Evolutionary conservation across 2,329 filamentous ascomycete genomes (phyloP), one percentile per base, ranked within the genome.

Genomic region (Periglandula ipomoeae): DNA sequence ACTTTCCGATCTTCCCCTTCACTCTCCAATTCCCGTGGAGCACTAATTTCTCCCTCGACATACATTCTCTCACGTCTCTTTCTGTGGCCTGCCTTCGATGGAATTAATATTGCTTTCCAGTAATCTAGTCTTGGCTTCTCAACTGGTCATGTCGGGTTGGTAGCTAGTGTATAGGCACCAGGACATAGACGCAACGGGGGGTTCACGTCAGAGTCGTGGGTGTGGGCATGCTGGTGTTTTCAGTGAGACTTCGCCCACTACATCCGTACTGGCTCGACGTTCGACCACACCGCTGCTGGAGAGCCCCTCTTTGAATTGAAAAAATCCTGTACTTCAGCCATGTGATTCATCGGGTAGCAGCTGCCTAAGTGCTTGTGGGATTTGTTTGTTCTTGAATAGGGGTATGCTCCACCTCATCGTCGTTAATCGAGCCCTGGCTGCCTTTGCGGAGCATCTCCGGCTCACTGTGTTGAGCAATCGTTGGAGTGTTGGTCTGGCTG

Each of bases 401-500:
- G 4, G 59, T 59, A 15, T 58, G 55, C 38, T 63, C 56, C n/a
- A 62, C 60, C 39, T 72, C 70, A 48, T 57, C 63, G 46, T 69
- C 71, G 52, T 65, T 68, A 22, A 49, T 58, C 13, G 59, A 59
- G 52, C 78, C 75, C 46, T 75, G 70, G 51, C 76, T 79, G 5
- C 70, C 72, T 23, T 73, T 70, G 39, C 72, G 65, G 55, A 71
- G 62, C 30, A 71, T 53, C 1, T 68, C 71, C 0, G 66, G 59
- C 40, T 80, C 78, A 44, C 74, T 72, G 43, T 75, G 71, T 50
- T 74, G 73, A 19, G 73, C 65, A 22, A 75, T 64, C 0, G 79
- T 84, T 11, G 81, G 81, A 0, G 81, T 84, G 57, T 81, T 83
- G 8, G 79, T 75, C 58, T 84, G 81, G 57, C 80, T 84, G 10